phyloP scores from a whole-genome alignment of 164 flowering plant genomes.

The Stephania japonica region DNA sequence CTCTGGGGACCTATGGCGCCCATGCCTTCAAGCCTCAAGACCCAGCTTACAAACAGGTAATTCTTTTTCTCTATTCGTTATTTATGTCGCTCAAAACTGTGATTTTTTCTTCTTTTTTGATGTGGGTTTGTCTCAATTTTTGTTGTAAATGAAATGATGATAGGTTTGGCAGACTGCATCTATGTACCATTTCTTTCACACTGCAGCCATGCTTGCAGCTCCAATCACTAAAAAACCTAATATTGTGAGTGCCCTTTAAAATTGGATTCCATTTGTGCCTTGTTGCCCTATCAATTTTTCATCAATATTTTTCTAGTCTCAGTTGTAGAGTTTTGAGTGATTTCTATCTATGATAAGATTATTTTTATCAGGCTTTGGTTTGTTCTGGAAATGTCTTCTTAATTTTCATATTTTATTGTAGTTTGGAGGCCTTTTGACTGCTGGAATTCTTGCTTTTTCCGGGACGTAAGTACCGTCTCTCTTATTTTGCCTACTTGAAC shows the following conservation, averaged over 20 bases:
- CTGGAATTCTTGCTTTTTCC: constrained; percentile 85
- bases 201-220: constrained; percentile 82
- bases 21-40: constrained; percentile 85
- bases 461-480: constrained; percentile 67
- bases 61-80: background rate
- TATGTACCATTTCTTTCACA: constrained; percentile 85
- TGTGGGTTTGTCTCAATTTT: background rate
- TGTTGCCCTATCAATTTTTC: background rate
- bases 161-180: constrained; percentile 98
- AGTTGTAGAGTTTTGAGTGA: constrained; percentile 7
- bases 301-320: background rate
- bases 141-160: constrained; percentile 11
- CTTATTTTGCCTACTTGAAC: background rate
- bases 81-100: background rate
- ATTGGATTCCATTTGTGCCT: background rate
- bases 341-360: background rate
- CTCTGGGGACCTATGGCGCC: constrained; percentile 82
- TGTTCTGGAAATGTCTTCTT: constrained; percentile 1
- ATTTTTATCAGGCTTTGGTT: background rate
- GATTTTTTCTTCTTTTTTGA: background rate
- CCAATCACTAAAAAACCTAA: constrained; percentile 68
- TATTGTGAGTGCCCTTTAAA: constrained; percentile 39
- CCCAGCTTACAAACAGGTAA: constrained; percentile 32
- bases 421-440: constrained; percentile 85
- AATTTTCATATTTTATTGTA: constrained; percentile 25